These are phyloP conservation scores for Hypoxylon perforatum DNA, from an alignment of 495 filamentous ascomycete species.

Conservation along the genomic window DNA sequence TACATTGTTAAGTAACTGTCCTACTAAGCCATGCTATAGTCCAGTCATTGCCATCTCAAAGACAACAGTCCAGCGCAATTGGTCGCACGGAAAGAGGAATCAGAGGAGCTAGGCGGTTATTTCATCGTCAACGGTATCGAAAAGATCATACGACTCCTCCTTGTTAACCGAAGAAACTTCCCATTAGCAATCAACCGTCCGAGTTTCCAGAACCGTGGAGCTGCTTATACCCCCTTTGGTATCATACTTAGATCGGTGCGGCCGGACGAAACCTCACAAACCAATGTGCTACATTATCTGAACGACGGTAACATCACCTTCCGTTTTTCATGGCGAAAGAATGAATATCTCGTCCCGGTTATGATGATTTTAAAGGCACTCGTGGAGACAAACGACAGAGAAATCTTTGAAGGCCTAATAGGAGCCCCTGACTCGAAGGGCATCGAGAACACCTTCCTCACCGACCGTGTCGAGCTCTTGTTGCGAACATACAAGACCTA, in stretches of 20 bases:
- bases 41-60: constrained; percentile 90
- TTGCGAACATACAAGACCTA: constrained; percentile 93
- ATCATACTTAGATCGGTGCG: constrained; percentile 91
- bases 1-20: not conserved
- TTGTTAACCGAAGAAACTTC: constrained; percentile 88
- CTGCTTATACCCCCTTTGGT: constrained; percentile 87
- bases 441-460: constrained; percentile 88
- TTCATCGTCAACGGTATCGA: constrained; percentile 97
- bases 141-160: constrained; percentile 92
- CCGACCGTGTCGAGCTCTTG: constrained; percentile 91
- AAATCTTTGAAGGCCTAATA: constrained; percentile 91
- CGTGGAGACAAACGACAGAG: constrained; percentile 93
- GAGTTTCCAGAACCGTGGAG: constrained; percentile 86
- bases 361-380: constrained; percentile 98
- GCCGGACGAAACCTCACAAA: constrained; percentile 96
- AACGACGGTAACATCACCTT: constrained; percentile 95
- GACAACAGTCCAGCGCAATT: constrained; percentile 82
- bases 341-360: constrained; percentile 91
- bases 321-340: constrained; percentile 97
- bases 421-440: constrained; percentile 78
- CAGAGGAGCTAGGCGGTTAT: constrained; percentile 92
- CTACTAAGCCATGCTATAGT: constrained; percentile 57
- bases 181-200: constrained; percentile 92
- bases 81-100: constrained; percentile 87
- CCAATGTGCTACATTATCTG: constrained; percentile 95